These are phyloP conservation scores for Syzygium jambos DNA, from an alignment of 345 rosid genomes.

Conservation along the genomic window DNA sequence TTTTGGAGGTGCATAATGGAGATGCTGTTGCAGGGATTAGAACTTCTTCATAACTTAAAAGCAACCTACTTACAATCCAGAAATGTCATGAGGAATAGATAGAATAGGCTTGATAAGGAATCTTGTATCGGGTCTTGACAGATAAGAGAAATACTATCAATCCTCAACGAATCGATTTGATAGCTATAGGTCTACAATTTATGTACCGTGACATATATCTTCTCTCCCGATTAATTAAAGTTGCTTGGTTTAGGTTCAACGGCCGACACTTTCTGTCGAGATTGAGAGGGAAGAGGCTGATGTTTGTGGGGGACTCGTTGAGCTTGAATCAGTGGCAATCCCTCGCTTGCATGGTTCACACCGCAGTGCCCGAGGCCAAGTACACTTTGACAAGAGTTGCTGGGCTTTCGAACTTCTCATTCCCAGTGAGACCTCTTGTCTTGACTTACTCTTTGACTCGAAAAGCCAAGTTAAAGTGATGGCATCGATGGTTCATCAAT, in stretches of 20 bases:
- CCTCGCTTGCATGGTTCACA: conserved; percentile 36
- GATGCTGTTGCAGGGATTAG: background rate
- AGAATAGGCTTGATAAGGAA: background rate
- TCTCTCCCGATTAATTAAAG: background rate
- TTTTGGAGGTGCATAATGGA: background rate
- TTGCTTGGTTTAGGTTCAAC: conserved; percentile 17
- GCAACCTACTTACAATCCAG: too few species aligned
- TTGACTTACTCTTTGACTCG: background rate
- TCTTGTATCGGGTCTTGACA: background rate
- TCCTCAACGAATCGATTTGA: background rate
- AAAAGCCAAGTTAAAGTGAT: too few species aligned
- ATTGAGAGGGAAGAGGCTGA: conserved; percentile 27
- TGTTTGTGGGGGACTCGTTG: conserved; percentile 50
- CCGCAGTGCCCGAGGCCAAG: conserved; percentile 10
- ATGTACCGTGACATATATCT: too few species aligned
- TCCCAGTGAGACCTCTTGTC: conserved; percentile 10
- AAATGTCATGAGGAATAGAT: too few species aligned
- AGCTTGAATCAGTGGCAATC: conserved; percentile 44
- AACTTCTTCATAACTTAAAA: background rate
- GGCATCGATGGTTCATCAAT: background rate
- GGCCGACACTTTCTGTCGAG: conserved; percentile 20
- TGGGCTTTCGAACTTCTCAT: conserved; percentile 16
- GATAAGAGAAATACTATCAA: background rate
- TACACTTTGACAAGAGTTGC: conserved; percentile 4
- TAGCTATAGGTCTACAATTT: background rate